Evolutionary conservation across 495 filamentous ascomycete genomes (phyloP).

Genomic region (Sphaerosporella brunnea): DNA sequence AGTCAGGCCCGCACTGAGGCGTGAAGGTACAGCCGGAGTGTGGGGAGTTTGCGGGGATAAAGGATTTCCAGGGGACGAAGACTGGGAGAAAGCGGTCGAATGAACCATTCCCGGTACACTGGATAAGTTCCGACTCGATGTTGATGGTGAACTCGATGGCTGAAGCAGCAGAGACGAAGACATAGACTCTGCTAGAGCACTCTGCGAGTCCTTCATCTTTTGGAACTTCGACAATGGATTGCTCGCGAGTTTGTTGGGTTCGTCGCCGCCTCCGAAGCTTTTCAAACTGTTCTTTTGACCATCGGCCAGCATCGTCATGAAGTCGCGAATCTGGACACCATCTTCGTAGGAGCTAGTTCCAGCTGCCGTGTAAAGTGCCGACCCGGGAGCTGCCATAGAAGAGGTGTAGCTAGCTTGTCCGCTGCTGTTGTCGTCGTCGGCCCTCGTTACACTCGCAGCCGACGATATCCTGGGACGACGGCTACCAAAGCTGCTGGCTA

Average conservation of each 20-base stretch:
- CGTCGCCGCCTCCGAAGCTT: slow-evolving; percentile 15
- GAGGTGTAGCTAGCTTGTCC: slow-evolving; percentile 73
- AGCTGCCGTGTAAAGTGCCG: slow-evolving; percentile 57
- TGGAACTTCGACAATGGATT: slow-evolving; percentile 58
- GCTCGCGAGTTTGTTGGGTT: slow-evolving; percentile 17
- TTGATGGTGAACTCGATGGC: slow-evolving; percentile 44
- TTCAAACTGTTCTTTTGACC: slow-evolving; percentile 23
- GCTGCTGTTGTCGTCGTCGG: slow-evolving; percentile 73
- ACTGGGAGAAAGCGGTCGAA: slow-evolving; percentile 62
- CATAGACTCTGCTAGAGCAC: slow-evolving; percentile 71
- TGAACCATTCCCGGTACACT: slow-evolving; percentile 72
- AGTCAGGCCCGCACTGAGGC: slow-evolving; percentile 48
- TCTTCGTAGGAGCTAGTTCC: slow-evolving; percentile 16
- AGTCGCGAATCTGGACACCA: slow-evolving; percentile 23
- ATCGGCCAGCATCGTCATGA: slow-evolving; percentile 18
- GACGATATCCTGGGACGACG: slow-evolving; percentile 59
- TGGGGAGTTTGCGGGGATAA: slow-evolving; percentile 88
- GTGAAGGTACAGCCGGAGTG: slow-evolving; percentile 77
- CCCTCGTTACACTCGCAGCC: slow-evolving; percentile 45
- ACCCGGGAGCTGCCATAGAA: slow-evolving; percentile 67
- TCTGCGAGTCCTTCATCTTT: slow-evolving; percentile 78
- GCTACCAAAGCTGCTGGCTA: slow-evolving; percentile 77
- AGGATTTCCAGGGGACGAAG: slow-evolving; percentile 80
- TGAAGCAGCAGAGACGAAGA: slow-evolving; percentile 66
- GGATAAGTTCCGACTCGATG: slow-evolving; percentile 52